Evolutionary conservation across 306 rosid species (phyloP), one percentile per base, ranked within the genome.

Genomic region (Canavalia ensiformis): DNA sequence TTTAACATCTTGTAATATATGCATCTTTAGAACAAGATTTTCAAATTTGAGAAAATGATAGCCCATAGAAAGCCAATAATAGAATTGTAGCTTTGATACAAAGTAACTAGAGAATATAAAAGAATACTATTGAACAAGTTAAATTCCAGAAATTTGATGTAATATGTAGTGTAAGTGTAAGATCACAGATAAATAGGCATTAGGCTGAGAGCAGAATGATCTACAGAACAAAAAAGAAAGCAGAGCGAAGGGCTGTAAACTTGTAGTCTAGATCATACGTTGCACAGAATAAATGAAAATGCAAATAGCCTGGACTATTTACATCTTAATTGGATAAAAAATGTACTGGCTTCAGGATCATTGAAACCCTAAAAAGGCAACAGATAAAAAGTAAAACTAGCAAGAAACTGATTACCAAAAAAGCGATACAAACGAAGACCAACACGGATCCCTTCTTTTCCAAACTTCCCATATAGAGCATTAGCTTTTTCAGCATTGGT

Each of bases 401-500:
- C n/a, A 44, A 69, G 63, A 54, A 71, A 70, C 8, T 55, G 55
- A 84, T 75, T 84, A 94, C 98, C 98, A 80, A 92, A 94, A 76
- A 90, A 92, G 0, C 66, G 79, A 76, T 92, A 94, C 25, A 74
- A 77, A 5, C 86, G 90, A 76, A 83, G 89, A 50, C 95, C 97
- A 79, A 94, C 91, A 66, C 6, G 66, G 52, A 94, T 90, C 78
- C 97, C 98, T 47, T 90, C 90, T 78, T 79, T 88, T 68, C 82
- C 87, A 68, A 90, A 80, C 87, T 78, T 92, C 34, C 72, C 60
- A 62, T 90, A 94, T 1, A 77, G 80, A 29, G 12, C 28, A 59
- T 51, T 45, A 25, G 82, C 67, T 6, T 81, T 75, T 54, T 78
- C 55, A 46, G 29, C 35, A 57, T 33, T 63, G 29, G 13, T 72